Conservation (phyloP, 148 eudicot genomes). For the Selenicereus undatus region DNA sequence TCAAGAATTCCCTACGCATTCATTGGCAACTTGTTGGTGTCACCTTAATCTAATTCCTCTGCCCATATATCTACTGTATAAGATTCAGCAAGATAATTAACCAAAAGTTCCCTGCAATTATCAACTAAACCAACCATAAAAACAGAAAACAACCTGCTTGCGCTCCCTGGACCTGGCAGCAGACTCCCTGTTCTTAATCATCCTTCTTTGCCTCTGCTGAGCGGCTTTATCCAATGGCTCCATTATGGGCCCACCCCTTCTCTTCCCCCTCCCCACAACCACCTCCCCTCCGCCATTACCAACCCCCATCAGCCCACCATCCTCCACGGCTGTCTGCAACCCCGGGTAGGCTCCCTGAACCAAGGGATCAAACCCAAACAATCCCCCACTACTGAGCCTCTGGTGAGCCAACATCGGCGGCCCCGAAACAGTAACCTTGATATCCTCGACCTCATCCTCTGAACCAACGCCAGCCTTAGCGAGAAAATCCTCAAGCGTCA, state of each 20-base stretch:
- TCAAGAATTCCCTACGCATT: background rate
- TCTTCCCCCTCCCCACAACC: constrained; percentile 52
- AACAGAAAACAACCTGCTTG: constrained; percentile 55
- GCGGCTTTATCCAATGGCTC: constrained; percentile 72
- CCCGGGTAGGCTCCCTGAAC: constrained; percentile 18
- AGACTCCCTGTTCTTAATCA: constrained; percentile 93
- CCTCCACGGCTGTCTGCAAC: constrained; percentile 10
- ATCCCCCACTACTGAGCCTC: constrained; percentile 14
- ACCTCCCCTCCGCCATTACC: constrained; percentile 31
- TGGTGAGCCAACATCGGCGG: background rate
- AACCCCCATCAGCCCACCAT: constrained; percentile 22
- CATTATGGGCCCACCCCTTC: constrained; percentile 41
- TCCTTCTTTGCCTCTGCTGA: constrained; percentile 79
- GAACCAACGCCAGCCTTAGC: constrained; percentile 56
- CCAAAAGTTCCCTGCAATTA: background rate
- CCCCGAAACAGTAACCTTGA: constrained; percentile 26
- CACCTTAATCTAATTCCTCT: too few species aligned
- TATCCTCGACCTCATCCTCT: constrained; percentile 28
- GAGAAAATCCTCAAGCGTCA: constrained; percentile 88
- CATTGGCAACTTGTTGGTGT: background rate
- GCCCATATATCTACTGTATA: background rate
- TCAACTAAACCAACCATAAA: background rate
- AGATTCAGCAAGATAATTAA: background rate
- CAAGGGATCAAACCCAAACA: constrained; percentile 37
- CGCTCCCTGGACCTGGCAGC: constrained; percentile 92